Percentiles rank a stretch among this genome's conserved stretches.
These are phyloP conservation scores for Podospora didyma DNA, from an alignment of 495 filamentous ascomycete genomes.

Conservation along the genomic window DNA sequence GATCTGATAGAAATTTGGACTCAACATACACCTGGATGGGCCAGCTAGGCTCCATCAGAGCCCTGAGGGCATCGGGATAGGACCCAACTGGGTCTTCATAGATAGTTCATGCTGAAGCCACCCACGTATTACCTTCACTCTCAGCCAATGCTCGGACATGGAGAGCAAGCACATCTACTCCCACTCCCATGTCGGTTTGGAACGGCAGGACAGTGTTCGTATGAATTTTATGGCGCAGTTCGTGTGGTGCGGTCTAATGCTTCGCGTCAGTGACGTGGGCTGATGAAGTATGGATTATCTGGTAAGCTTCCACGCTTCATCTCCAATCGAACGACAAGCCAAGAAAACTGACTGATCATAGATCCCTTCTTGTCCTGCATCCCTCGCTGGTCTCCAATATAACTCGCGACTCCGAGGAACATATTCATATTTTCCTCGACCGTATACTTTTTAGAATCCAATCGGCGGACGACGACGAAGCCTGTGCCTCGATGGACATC, in stretches of 20 bases:
- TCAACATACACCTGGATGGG: constrained; percentile 41
- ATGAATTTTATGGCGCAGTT: constrained; percentile 44
- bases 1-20: constrained; percentile 1
- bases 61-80: constrained; percentile 29
- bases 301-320: too few species aligned
- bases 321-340: background rate
- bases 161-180: constrained; percentile 37
- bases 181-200: constrained; percentile 44
- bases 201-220: constrained; percentile 34
- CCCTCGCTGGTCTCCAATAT: constrained; percentile 48
- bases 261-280: constrained; percentile 44
- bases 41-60: constrained; percentile 31
- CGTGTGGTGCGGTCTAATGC: constrained; percentile 34
- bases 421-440: constrained; percentile 44
- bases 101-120: constrained; percentile 37
- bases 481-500: constrained; percentile 42
- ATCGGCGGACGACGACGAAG: constrained; percentile 46
- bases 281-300: constrained; percentile 11
- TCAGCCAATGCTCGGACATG: constrained; percentile 38
- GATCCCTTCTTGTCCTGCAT: constrained; percentile 44
- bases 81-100: constrained; percentile 33
- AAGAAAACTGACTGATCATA: constrained; percentile 39
- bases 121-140: constrained; percentile 36
- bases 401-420: constrained; percentile 47
- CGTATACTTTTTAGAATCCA: constrained; percentile 37